phyloP scores from a whole-genome alignment of 805 yeast genomes.

The Metschnikowia proteae region DNA sequence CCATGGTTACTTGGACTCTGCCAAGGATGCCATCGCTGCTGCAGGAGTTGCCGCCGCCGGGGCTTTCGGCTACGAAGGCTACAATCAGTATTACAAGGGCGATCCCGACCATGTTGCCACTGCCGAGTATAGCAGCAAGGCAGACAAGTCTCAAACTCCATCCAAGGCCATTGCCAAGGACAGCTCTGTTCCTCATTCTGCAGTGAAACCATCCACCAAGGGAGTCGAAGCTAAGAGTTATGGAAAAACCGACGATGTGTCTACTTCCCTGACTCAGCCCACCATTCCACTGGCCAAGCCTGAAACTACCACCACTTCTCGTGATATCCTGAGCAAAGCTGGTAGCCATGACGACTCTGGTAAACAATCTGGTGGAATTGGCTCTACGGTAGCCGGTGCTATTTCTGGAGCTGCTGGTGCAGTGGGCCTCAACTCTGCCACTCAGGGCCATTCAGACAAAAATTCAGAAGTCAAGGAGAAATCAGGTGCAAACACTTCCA shows the following conservation, averaged over 20 bases:
- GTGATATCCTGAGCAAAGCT: constrained; percentile 12
- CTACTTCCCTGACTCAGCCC: not conserved
- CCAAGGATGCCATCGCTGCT: constrained; percentile 18
- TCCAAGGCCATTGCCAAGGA: constrained; percentile 1
- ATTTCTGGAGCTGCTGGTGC: constrained; percentile 20
- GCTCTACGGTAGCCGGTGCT: constrained; percentile 19
- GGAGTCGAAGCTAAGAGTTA: not conserved
- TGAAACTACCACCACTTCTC: constrained; percentile 2
- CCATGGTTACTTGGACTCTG: constrained; percentile 12
- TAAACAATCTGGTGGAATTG: constrained; percentile 3
- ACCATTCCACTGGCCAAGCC: no score
- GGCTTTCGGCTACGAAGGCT: constrained; percentile 20
- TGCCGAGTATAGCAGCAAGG: constrained; percentile 2
- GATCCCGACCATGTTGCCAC: constrained; percentile 6
- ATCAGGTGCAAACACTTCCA: not conserved
- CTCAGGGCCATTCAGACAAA: not conserved
- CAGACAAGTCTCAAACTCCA: not conserved
- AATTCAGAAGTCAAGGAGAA: not conserved
- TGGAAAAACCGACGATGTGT: not conserved
- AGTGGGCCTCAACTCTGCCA: constrained; percentile 10
- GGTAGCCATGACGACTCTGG: constrained; percentile 5
- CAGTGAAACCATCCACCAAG: not conserved
- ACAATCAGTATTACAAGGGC: constrained; percentile 14
- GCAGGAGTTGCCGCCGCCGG: constrained; percentile 22
- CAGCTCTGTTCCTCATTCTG: constrained; percentile 2